A percentile compares a stretch with the other conserved stretches of the same genome.
Conservation (phyloP, 805 yeast species). For the Cyberlindnera americana region DNA sequence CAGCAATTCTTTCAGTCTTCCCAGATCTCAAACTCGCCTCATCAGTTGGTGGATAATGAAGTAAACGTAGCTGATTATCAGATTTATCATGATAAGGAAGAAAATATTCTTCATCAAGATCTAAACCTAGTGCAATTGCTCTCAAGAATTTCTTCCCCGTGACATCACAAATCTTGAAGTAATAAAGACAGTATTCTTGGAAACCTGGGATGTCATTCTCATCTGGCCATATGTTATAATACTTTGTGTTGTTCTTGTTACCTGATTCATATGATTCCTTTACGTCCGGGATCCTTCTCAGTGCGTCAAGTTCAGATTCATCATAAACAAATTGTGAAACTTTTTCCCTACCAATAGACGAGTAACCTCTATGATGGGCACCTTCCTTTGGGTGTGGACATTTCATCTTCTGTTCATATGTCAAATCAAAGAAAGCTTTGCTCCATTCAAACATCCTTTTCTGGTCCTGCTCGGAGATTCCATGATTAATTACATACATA, state of each 20-base stretch:
- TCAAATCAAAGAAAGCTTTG: constrained; percentile 18
- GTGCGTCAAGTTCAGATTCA: constrained; percentile 10
- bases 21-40: constrained; percentile 16
- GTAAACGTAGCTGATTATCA: constrained; percentile 23
- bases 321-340: constrained; percentile 28
- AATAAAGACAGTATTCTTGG: constrained; percentile 21
- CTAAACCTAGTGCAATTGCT: constrained; percentile 27
- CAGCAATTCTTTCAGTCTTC: constrained; percentile 27
- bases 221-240: constrained; percentile 28
- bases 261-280: constrained; percentile 29
- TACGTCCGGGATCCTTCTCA: constrained; percentile 26
- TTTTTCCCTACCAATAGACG: constrained; percentile 27
- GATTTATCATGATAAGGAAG: constrained; percentile 22
- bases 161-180: constrained; percentile 17
- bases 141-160: constrained; percentile 18
- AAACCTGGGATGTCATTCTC: constrained; percentile 25
- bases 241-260: constrained; percentile 16
- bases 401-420: constrained; percentile 16
- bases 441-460: constrained; percentile 25
- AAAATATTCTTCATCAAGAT: constrained; percentile 21
- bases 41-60: constrained; percentile 27
- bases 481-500: constrained; percentile 26
- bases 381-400: constrained; percentile 28
- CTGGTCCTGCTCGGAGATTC: constrained; percentile 17
- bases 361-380: constrained; percentile 29